phyloP scores from a whole-genome alignment of 106 monocot genomes.

The Hemerocallis citrina region DNA sequence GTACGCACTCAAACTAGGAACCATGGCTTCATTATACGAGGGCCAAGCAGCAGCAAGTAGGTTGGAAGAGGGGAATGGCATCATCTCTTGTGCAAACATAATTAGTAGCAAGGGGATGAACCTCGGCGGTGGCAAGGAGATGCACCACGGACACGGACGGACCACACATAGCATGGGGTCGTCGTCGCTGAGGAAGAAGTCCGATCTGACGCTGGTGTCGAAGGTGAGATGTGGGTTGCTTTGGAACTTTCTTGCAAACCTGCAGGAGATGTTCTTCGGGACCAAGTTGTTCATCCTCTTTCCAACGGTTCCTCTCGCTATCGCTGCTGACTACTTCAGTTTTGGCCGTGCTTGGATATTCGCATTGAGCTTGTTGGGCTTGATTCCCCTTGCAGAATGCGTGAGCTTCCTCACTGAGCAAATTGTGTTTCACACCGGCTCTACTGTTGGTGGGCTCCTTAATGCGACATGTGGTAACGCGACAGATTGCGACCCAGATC shows the following conservation, averaged over 20 bases:
- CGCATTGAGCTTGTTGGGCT: slow-evolving; percentile 34
- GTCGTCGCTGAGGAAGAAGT: slow-evolving; percentile 51
- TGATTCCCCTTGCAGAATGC: slow-evolving; percentile 43
- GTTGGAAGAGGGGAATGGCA: too few relatives aligned
- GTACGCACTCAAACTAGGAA: too few relatives aligned
- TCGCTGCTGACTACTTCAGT: slow-evolving; percentile 33
- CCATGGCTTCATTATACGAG: too few relatives aligned
- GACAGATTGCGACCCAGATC: too few relatives aligned
- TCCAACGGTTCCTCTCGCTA: slow-evolving; percentile 62
- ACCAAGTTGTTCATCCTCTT: slow-evolving; percentile 86
- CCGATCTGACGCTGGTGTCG: slow-evolving; percentile 36
- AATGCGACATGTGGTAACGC: slow-evolving; percentile 88
- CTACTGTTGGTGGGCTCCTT: slow-evolving; percentile 69
- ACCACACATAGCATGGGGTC: slow-evolving; percentile 70
- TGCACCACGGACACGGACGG: slow-evolving; percentile 20
- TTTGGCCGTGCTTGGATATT: slow-evolving; percentile 48
- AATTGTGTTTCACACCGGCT: not conserved
- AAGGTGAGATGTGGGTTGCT: slow-evolving; percentile 43
- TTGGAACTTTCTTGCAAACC: slow-evolving; percentile 41
- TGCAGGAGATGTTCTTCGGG: slow-evolving; percentile 87
- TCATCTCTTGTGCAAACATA: too few relatives aligned
- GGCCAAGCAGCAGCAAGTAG: too few relatives aligned
- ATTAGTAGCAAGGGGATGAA: too few relatives aligned
- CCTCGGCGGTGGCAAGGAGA: not conserved
- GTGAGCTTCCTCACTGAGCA: slow-evolving; percentile 56